Evolutionary conservation across 495 filamentous ascomycete species (phyloP).

Genomic region (Peziza echinospora): DNA sequence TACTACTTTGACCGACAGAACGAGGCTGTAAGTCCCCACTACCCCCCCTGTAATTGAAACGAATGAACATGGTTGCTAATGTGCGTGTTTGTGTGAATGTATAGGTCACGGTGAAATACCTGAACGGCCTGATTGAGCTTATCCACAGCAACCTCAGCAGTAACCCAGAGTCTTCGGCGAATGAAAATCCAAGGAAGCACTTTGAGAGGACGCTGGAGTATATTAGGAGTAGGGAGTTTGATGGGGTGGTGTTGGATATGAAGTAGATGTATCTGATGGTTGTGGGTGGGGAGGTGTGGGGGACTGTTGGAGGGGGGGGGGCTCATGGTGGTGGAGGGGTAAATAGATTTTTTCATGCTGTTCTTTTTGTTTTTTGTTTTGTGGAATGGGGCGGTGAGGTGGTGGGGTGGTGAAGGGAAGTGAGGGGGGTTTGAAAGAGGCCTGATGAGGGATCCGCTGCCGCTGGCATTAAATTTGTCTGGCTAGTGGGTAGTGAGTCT

Average conservation of each 20-base stretch:
- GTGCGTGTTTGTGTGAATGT: neutral
- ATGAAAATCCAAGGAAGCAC: slow-evolving; percentile 74
- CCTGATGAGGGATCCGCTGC: too few relatives aligned
- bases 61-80: neutral
- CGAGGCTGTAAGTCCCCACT: slow-evolving; percentile 62
- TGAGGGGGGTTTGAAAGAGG: too few relatives aligned
- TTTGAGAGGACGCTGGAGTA: slow-evolving; percentile 89
- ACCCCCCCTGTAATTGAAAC: too few relatives aligned
- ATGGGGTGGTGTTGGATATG: slow-evolving; percentile 55
- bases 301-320: neutral
- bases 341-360: too few relatives aligned
- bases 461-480: too few relatives aligned
- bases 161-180: slow-evolving; percentile 53
- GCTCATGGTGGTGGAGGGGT: too few relatives aligned
- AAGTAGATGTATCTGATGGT: neutral
- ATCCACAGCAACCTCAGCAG: slow-evolving; percentile 82
- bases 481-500: too few relatives aligned
- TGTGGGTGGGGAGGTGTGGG: neutral
- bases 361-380: too few relatives aligned
- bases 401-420: too few relatives aligned
- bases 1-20: slow-evolving; percentile 99
- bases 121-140: slow-evolving; percentile 93
- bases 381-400: too few relatives aligned
- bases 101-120: slow-evolving; percentile 86
- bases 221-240: slow-evolving; percentile 74